phyloP scores from a whole-genome alignment of 108 stramenopile genomes.

The Cyclotella atomus region DNA sequence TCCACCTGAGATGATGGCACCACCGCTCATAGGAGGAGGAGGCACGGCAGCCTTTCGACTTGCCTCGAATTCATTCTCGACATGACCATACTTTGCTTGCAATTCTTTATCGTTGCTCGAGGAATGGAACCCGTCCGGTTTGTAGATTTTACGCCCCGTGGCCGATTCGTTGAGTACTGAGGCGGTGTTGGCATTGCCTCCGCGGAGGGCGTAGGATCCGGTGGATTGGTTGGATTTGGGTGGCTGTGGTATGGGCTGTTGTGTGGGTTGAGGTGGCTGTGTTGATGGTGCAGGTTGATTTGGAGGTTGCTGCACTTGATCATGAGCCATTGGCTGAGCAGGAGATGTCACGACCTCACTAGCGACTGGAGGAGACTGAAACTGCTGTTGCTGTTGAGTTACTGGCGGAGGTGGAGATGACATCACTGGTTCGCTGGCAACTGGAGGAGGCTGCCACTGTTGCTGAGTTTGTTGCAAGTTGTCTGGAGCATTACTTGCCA shows the following conservation, averaged over 20 bases:
- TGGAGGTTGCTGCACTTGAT: constrained; percentile 7
- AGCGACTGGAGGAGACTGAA: neutral
- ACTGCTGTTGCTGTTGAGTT: constrained; percentile 1
- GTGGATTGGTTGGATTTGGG: constrained; percentile 1
- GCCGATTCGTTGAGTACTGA: constrained; percentile 24
- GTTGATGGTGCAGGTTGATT: constrained; percentile 11
- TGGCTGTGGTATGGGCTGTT: constrained; percentile 6
- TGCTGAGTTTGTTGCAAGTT: neutral
- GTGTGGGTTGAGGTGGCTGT: constrained; percentile 7
- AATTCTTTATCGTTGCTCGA: constrained; percentile 77
- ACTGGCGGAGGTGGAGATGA: neutral
- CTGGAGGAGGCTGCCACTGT: neutral
- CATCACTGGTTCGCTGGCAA: neutral
- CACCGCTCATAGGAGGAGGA: constrained; percentile 45
- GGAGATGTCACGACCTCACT: neutral
- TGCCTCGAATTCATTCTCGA: constrained; percentile 36
- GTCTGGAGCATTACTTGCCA: neutral
- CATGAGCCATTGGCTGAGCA: constrained; percentile 5
- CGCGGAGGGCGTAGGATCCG: constrained; percentile 59
- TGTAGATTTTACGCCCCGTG: constrained; percentile 39
- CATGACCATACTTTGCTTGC: constrained; percentile 87
- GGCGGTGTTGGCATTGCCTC: constrained; percentile 45
- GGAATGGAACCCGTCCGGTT: constrained; percentile 91
- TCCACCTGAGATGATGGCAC: constrained; percentile 8
- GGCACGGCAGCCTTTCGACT: constrained; percentile 32